Evolutionary conservation across 1,284 basidiomycete species (phyloP), one percentile per base, ranked within the genome.

Genomic region (Grifola frondosa): DNA sequence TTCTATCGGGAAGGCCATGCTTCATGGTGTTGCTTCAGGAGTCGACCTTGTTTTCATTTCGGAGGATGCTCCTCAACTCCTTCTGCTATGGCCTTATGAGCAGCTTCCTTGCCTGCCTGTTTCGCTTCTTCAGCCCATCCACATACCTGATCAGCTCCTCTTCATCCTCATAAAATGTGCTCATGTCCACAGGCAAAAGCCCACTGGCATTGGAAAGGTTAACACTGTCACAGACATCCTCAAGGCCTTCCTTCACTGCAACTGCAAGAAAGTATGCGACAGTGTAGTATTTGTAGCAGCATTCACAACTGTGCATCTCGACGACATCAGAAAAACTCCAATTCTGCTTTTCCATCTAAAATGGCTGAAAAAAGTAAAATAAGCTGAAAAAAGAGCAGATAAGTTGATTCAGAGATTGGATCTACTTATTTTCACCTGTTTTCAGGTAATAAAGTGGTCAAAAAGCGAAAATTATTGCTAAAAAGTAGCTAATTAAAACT

Each of bases 291-390:
- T 88, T 75, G 62, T 88, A 81, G 15, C 87, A 79, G 24, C 88
- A 81, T 66, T 93, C 87, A 32, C 90, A 78, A 5, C 89, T 88
- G 53, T 75, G 72, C 1, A 78, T 88, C 61, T 92, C 91, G 69
- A 82, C 78, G 20, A n/a, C n/a, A n/a, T n/a, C n/a, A n/a, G n/a
- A n/a, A n/a, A n/a, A n/a, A n/a, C n/a, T n/a, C n/a, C n/a, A n/a
- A n/a, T n/a, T n/a, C n/a, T n/a, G n/a, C n/a, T n/a, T n/a, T n/a
- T n/a, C n/a, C n/a, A n/a, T n/a, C n/a, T n/a, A n/a, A n/a, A n/a
- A n/a, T n/a, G n/a, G n/a, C n/a, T n/a, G n/a, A n/a, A n/a, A n/a
- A n/a, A n/a, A n/a, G n/a, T n/a, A n/a, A n/a, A n/a, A n/a, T n/a
- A n/a, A n/a, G n/a, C n/a, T n/a, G n/a, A n/a, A n/a, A n/a, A n/a